Evolutionary conservation across 2,329 filamentous ascomycete species (phyloP).

Genomic region (Ambrosiella cleistominuta): DNA sequence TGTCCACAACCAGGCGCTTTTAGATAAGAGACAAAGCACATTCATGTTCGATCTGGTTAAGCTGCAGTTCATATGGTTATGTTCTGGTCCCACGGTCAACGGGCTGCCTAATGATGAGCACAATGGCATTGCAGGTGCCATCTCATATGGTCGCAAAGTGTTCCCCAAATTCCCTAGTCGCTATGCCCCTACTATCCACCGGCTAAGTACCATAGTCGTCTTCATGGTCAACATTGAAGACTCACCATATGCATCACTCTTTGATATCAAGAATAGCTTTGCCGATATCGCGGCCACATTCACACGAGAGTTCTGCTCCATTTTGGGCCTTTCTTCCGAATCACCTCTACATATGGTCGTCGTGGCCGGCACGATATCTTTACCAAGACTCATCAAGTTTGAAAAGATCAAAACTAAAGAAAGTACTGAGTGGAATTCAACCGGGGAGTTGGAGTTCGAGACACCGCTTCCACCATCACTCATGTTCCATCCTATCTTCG

Average conservation of each 20-base stretch:
- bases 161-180: constrained; percentile 59
- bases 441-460: constrained; percentile 73
- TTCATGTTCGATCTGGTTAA: constrained; percentile 88
- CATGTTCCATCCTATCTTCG: constrained; percentile 89
- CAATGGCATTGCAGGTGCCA: constrained; percentile 45
- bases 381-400: constrained; percentile 78
- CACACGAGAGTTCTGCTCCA: constrained; percentile 81
- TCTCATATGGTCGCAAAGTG: constrained; percentile 57
- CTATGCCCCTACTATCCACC: constrained; percentile 63
- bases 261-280: constrained; percentile 60
- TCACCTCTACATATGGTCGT: constrained; percentile 85
- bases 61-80: constrained; percentile 78
- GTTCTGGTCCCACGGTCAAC: constrained; percentile 42
- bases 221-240: constrained; percentile 55
- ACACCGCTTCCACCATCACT: constrained; percentile 41
- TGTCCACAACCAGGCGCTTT: constrained; percentile 44
- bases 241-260: constrained; percentile 66
- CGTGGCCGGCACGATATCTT: constrained; percentile 79
- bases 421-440: constrained; percentile 85
- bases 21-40: constrained; percentile 75
- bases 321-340: constrained; percentile 76
- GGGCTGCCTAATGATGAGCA: constrained; percentile 34
- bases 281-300: constrained; percentile 74
- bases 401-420: constrained; percentile 66
- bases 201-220: constrained; percentile 64